Conservation (phyloP, 208 protist genomes). For the Leptomonas seymouri region DNA sequence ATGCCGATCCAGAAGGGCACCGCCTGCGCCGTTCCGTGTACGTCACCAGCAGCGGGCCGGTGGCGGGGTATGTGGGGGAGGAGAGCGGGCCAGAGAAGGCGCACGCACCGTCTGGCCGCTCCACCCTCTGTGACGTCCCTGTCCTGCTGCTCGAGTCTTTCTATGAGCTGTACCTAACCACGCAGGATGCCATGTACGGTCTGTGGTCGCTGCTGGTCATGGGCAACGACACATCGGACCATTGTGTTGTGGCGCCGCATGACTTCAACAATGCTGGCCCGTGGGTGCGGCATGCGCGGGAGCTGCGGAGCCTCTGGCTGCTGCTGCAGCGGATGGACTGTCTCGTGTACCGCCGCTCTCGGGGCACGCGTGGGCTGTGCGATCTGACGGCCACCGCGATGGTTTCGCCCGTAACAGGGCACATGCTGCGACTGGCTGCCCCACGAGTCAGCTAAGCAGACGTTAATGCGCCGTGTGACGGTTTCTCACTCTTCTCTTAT, state of each 20-base stretch:
- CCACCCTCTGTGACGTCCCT: conserved; percentile 25
- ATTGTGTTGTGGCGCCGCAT: conserved; percentile 15
- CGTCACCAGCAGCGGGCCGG: conserved; percentile 18
- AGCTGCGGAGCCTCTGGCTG: conserved; percentile 36
- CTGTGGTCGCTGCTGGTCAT: conserved; percentile 49
- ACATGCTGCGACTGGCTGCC: conserved; percentile 14
- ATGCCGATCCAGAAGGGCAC: conserved; percentile 19
- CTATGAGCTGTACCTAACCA: conserved; percentile 43
- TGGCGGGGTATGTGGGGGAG: conserved; percentile 6
- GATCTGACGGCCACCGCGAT: conserved; percentile 20
- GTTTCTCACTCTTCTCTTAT: too few relatives aligned
- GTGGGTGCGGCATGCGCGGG: conserved; percentile 26
- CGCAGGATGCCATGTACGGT: conserved; percentile 50
- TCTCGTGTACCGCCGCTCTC: conserved; percentile 27
- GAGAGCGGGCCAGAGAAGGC: background rate
- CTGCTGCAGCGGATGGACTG: conserved; percentile 36
- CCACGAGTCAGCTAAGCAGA: too few relatives aligned
- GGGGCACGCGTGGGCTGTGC: conserved; percentile 24
- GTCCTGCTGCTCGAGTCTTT: conserved; percentile 35
- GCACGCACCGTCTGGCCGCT: background rate
- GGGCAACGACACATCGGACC: conserved; percentile 26
- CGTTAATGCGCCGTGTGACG: too few relatives aligned
- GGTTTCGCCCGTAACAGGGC: conserved; percentile 26
- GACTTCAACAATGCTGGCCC: background rate
- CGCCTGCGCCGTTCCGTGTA: conserved; percentile 22